A percentile compares a stretch with the other conserved stretches of the same genome.
Conservation (phyloP, 768 basidiomycete genomes). For the Phlebiopsis flavidoalba region DNA sequence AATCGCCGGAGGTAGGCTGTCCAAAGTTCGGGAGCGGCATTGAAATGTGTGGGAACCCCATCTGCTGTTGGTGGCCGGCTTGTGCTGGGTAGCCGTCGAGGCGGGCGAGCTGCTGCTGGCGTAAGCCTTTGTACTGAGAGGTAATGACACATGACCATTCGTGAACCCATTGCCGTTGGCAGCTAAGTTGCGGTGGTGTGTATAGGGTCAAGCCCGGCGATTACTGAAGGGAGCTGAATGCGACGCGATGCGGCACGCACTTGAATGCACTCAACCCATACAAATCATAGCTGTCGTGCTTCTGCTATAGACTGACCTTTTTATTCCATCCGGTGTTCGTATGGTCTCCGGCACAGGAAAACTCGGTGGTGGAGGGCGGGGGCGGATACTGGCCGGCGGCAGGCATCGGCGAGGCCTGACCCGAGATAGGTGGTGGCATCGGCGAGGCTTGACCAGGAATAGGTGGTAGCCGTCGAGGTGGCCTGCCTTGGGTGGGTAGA, state of each 20-base stretch:
- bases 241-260: neutral
- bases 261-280: slow-evolving; percentile 13
- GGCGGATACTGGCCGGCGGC: slow-evolving; percentile 18
- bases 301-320: slow-evolving; percentile 12
- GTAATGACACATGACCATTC: slow-evolving; percentile 18
- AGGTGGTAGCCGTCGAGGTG: slow-evolving; percentile 22
- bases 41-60: slow-evolving; percentile 10
- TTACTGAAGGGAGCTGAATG: slow-evolving; percentile 2
- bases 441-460: slow-evolving; percentile 17
- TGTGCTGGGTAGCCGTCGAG: slow-evolving; percentile 11
- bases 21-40: slow-evolving; percentile 19
- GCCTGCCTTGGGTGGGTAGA: slow-evolving; percentile 19
- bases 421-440: slow-evolving; percentile 22
- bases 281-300: slow-evolving; percentile 16
- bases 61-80: slow-evolving; percentile 14
- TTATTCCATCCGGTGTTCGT: neutral
- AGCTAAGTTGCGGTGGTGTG: slow-evolving; percentile 5
- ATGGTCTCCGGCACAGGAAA: slow-evolving; percentile 5
- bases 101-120: slow-evolving; percentile 7
- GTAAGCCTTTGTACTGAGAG: slow-evolving; percentile 7
- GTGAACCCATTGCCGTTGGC: neutral
- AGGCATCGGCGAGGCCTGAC: slow-evolving; percentile 8
- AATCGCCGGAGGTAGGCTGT: neutral
- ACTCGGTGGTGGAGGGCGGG: slow-evolving; percentile 16
- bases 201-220: slow-evolving; percentile 18